phyloP scores from a whole-genome alignment of 2,329 filamentous ascomycete species.

The Chaetomiaceae sp. region DNA sequence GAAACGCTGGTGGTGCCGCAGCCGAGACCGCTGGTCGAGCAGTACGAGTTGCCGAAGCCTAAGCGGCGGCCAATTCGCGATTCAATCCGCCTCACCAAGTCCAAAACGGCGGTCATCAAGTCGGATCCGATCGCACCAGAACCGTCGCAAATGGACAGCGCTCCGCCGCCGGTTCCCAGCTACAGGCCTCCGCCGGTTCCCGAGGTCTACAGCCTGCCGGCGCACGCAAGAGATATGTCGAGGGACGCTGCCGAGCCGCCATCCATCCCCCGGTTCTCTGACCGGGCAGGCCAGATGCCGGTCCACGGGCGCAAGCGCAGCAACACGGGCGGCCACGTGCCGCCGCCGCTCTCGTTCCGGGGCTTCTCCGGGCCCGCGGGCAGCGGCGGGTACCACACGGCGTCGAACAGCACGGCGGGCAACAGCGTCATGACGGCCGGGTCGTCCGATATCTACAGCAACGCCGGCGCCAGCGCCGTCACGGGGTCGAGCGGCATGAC shows the following conservation, averaged over 20 bases:
- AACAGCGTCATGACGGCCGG: conserved; percentile 43
- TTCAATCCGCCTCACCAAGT: conserved; percentile 85
- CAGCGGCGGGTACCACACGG: conserved; percentile 38
- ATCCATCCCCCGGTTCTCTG: conserved; percentile 64
- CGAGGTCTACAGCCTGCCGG: conserved; percentile 34
- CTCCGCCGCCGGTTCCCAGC: conserved; percentile 48
- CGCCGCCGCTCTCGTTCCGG: conserved; percentile 68
- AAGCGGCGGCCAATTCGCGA: conserved; percentile 67
- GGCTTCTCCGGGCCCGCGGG: conserved; percentile 63
- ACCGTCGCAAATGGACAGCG: conserved; percentile 37
- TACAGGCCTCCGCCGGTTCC: conserved; percentile 39
- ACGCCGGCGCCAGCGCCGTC: conserved; percentile 18
- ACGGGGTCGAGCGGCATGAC: conserved; percentile 24
- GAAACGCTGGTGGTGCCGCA: conserved; percentile 60
- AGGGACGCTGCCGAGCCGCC: conserved; percentile 66
- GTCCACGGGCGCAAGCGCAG: conserved; percentile 80
- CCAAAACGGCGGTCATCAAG: conserved; percentile 41
- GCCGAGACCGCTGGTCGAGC: conserved; percentile 47
- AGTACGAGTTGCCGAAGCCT: conserved; percentile 44
- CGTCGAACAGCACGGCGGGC: conserved; percentile 54
- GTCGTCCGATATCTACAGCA: conserved; percentile 31
- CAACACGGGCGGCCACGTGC: conserved; percentile 74
- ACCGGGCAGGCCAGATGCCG: conserved; percentile 44
- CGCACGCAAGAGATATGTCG: conserved; percentile 47
- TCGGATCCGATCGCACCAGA: conserved; percentile 26